These are phyloP conservation scores for Chrysoporthe austroafricana DNA, from an alignment of 2,329 filamentous ascomycete species.

Conservation along the genomic window DNA sequence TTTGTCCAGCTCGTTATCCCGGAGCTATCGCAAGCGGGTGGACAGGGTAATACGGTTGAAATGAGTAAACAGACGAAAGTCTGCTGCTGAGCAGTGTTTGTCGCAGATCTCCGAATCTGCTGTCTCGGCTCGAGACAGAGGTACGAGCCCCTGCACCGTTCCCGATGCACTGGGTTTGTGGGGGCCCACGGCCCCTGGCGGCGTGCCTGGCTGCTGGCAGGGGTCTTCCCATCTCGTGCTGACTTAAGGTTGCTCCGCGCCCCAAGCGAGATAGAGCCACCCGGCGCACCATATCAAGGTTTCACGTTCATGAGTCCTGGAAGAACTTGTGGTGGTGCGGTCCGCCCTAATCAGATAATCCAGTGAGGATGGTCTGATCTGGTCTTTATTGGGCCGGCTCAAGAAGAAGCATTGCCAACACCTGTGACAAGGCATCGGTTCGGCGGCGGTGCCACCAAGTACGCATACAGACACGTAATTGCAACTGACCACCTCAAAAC, in stretches of 20 bases:
- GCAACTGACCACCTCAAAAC: no score
- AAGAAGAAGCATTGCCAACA: no score
- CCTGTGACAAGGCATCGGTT: no score
- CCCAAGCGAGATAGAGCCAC: neutral
- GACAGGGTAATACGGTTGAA: neutral
- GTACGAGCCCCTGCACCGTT: neutral
- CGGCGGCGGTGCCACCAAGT: no score
- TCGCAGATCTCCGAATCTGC: neutral
- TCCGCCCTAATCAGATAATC: neutral
- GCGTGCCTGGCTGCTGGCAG: neutral
- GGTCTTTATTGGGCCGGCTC: no score
- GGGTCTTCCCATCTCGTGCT: neutral
- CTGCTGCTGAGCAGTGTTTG: neutral
- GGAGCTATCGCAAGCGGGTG: neutral
- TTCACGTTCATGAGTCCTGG: neutral
- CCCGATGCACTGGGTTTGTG: neutral
- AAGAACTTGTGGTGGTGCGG: neutral
- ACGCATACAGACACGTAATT: no score
- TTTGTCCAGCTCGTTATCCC: neutral
- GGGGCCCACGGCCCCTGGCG: neutral
- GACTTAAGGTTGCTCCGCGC: slow-evolving; percentile 5
- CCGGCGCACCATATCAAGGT: neutral
- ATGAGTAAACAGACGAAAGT: neutral
- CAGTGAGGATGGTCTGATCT: neutral
- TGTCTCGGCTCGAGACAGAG: neutral